phyloP scores from a whole-genome alignment of 495 filamentous ascomycete genomes.

The Geoglossum glabrum region DNA sequence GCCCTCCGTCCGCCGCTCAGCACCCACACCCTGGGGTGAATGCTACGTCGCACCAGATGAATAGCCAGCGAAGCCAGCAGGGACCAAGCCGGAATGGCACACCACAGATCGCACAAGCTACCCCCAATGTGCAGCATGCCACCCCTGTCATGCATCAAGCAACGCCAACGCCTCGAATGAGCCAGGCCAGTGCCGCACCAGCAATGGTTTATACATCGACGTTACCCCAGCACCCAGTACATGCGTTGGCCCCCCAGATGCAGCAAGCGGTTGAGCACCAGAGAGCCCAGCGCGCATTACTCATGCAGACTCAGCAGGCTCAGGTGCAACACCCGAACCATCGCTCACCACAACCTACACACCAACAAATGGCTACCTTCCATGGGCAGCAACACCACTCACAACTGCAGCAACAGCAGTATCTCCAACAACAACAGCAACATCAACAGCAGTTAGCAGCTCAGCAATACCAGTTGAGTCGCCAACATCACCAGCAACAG shows the following conservation, averaged over 20 bases:
- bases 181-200: constrained; percentile 45
- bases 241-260: constrained; percentile 21
- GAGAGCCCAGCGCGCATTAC: constrained; percentile 13
- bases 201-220: constrained; percentile 38
- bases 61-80: constrained; percentile 59
- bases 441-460: constrained; percentile 19
- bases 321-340: constrained; percentile 30
- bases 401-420: constrained; percentile 17
- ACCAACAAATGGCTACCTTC: constrained; percentile 26
- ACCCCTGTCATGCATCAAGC: constrained; percentile 50
- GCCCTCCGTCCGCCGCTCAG: constrained; percentile 59
- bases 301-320: constrained; percentile 15
- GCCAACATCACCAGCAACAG: not conserved
- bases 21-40: constrained; percentile 41
- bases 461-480: constrained; percentile 6
- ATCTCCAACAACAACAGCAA: constrained; percentile 16
- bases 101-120: constrained; percentile 59
- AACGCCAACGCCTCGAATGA: constrained; percentile 51
- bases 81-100: constrained; percentile 55
- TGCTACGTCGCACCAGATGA: constrained; percentile 52
- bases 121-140: constrained; percentile 54
- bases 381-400: constrained; percentile 25
- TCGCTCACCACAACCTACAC: constrained; percentile 23
- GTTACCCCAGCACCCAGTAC: constrained; percentile 32
- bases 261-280: constrained; percentile 22